A percentile compares a stretch with the other conserved stretches of the same genome.
Conservation (phyloP, 805 yeast species). For the Sungouiozyma intestinalis region DNA sequence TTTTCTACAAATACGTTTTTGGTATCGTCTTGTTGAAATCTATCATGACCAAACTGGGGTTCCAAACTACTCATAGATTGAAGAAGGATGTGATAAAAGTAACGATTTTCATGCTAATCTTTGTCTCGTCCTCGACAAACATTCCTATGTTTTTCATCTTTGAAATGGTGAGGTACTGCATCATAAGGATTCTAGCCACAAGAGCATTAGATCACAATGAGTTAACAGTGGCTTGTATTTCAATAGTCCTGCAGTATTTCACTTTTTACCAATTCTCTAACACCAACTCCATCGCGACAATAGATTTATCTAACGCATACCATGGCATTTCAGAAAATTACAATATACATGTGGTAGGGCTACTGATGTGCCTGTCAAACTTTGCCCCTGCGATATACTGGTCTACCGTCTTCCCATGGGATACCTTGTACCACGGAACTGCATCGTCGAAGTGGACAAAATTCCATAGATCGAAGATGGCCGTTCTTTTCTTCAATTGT, state of each 20-base stretch:
- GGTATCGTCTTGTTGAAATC: constrained; percentile 28
- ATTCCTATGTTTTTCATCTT: constrained; percentile 41
- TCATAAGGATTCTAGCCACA: constrained; percentile 5
- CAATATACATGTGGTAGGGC: constrained; percentile 59
- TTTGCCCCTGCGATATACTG: constrained; percentile 82
- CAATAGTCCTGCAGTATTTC: constrained; percentile 55
- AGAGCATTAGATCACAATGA: constrained; percentile 6
- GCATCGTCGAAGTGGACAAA: constrained; percentile 7
- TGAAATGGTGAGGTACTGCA: constrained; percentile 11
- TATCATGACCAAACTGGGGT: constrained; percentile 8
- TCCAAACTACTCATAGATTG: constrained; percentile 3
- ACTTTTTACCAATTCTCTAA: constrained; percentile 82
- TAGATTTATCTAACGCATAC: constrained; percentile 85
- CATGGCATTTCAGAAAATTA: constrained; percentile 68
- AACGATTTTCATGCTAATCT: constrained; percentile 34
- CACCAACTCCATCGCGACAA: constrained; percentile 84
- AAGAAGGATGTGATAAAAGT: constrained; percentile 14
- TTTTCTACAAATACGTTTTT: constrained; percentile 28
- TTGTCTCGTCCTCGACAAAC: constrained; percentile 39
- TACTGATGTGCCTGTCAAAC: constrained; percentile 71
- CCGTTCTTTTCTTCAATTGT: constrained; percentile 44
- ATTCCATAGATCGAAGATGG: constrained; percentile 13
- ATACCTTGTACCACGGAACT: constrained; percentile 11
- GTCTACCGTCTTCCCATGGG: constrained; percentile 35
- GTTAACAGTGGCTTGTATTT: constrained; percentile 8